Percentiles rank a stretch among this genome's conserved stretches.
These are phyloP conservation scores for Ophiosphaerella korrae DNA, from an alignment of 2,329 filamentous ascomycete species.

Conservation along the genomic window DNA sequence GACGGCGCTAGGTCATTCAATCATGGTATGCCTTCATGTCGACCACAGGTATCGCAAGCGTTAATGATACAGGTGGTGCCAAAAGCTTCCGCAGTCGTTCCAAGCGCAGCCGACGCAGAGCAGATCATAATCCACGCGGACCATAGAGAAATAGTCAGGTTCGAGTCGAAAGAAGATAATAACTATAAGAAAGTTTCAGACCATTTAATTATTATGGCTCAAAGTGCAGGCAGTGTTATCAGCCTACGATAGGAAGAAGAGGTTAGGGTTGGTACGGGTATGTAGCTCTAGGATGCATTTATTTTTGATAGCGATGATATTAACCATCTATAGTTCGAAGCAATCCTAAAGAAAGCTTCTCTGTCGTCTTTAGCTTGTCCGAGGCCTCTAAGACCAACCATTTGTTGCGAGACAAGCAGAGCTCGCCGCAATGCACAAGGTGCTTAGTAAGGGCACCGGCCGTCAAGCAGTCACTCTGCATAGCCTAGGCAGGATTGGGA, in stretches of 20 bases:
- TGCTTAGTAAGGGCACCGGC: conserved; percentile 25
- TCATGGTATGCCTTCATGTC: conserved; percentile 23
- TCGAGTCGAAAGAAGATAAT: conserved; percentile 27
- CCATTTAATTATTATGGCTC: conserved; percentile 22
- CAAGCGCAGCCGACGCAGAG: conserved; percentile 40
- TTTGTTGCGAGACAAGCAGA: conserved; percentile 42
- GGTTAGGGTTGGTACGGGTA: conserved; percentile 19
- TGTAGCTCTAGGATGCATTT: conserved; percentile 3
- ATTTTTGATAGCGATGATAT: no score
- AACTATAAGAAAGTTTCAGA: conserved; percentile 25
- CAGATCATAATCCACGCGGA: conserved; percentile 40
- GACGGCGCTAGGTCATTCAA: conserved; percentile 25
- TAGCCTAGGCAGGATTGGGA: no score
- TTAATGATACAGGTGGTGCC: conserved; percentile 38
- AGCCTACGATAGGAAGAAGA: background rate
- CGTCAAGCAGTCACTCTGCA: conserved; percentile 6
- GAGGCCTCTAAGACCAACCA: conserved; percentile 14
- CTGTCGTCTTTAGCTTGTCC: background rate
- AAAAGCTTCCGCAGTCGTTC: conserved; percentile 43
- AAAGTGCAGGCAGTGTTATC: conserved; percentile 6
- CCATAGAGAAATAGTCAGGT: conserved; percentile 45
- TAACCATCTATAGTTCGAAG: background rate
- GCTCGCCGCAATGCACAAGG: conserved; percentile 33
- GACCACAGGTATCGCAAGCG: no score
- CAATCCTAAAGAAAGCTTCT: background rate